Percentiles rank a stretch among this genome's conserved stretches.
These are phyloP conservation scores for Paramyrothecium sp. DNA, from an alignment of 2,329 filamentous ascomycete genomes.

Conservation along the genomic window DNA sequence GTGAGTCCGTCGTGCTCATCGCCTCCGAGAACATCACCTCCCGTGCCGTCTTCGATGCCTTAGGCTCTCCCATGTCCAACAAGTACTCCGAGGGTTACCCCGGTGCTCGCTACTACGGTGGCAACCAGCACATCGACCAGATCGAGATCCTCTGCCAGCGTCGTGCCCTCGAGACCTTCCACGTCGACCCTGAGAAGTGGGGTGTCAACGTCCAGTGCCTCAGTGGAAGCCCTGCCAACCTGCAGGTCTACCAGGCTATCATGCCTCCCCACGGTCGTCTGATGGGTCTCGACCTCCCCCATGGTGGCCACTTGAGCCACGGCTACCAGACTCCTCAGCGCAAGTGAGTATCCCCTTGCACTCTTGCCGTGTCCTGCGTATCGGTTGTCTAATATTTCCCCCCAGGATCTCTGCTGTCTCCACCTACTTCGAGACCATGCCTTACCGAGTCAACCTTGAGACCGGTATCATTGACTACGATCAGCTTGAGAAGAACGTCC, in stretches of 20 bases:
- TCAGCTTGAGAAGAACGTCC: constrained; percentile 82
- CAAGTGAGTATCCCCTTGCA: constrained; percentile 58
- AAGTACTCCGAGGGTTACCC: constrained; percentile 99
- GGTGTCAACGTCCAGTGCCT: constrained; percentile 98
- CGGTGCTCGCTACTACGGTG: constrained; percentile 97
- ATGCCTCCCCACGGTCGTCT: constrained; percentile 94
- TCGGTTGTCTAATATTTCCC: background rate
- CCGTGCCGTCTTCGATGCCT: constrained; percentile 94
- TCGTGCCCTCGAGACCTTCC: constrained; percentile 89
- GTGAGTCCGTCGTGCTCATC: constrained; percentile 97
- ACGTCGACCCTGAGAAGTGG: constrained; percentile 85
- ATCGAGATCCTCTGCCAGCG: constrained; percentile 94
- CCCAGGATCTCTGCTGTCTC: constrained; percentile 90
- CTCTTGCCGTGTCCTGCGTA: background rate
- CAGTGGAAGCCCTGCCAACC: constrained; percentile 90
- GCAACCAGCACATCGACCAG: constrained; percentile 97
- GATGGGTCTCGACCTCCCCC: constrained; percentile 94
- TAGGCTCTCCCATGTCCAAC: constrained; percentile 94
- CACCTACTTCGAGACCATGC: constrained; percentile 98
- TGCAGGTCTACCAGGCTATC: constrained; percentile 97
- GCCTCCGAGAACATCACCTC: constrained; percentile 99
- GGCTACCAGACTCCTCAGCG: constrained; percentile 94
- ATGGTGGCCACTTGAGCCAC: constrained; percentile 93
- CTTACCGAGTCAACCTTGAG: constrained; percentile 84
- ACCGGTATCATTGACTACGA: constrained; percentile 99